These are phyloP conservation scores for Neophaeococcomyces aloes DNA, from an alignment of 2,329 filamentous ascomycete species.

Conservation along the genomic window DNA sequence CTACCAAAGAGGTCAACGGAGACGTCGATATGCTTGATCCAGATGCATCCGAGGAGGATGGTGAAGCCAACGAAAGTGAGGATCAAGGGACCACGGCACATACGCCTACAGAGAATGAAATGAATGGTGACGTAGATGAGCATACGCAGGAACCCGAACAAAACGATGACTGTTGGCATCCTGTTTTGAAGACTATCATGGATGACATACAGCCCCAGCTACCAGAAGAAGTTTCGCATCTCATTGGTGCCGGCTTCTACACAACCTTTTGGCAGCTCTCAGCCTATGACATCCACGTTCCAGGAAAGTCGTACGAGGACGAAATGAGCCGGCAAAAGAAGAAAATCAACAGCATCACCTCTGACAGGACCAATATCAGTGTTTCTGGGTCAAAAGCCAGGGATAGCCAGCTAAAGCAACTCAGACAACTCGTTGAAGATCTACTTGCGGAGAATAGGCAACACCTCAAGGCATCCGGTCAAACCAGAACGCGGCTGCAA, in stretches of 20 bases:
- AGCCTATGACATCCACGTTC: slow-evolving; percentile 68
- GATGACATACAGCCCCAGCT: slow-evolving; percentile 54
- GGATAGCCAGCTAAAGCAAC: slow-evolving; percentile 57
- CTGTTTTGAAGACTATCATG: slow-evolving; percentile 64
- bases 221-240: slow-evolving; percentile 54
- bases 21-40: slow-evolving; percentile 24
- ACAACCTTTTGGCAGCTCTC: slow-evolving; percentile 87
- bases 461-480: slow-evolving; percentile 56
- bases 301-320: slow-evolving; percentile 64
- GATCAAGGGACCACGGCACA: slow-evolving; percentile 21
- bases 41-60: slow-evolving; percentile 23
- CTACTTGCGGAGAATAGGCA: slow-evolving; percentile 63
- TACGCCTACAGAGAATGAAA: slow-evolving; percentile 20
- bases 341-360: slow-evolving; percentile 56
- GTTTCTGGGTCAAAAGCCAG: slow-evolving; percentile 55
- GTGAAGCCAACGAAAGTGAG: slow-evolving; percentile 28
- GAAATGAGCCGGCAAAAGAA: slow-evolving; percentile 61
- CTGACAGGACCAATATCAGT: slow-evolving; percentile 63
- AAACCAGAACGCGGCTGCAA: slow-evolving; percentile 58
- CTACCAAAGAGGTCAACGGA: slow-evolving; percentile 22
- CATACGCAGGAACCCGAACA: slow-evolving; percentile 10
- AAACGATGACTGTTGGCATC: slow-evolving; percentile 44
- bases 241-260: slow-evolving; percentile 71
- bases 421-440: slow-evolving; percentile 58
- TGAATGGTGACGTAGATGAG: slow-evolving; percentile 29